A percentile compares a stretch with the other conserved stretches of the same genome.
These are phyloP conservation scores for Coprinellus aureogranulatus DNA, from an alignment of 768 basidiomycete species.

Conservation along the genomic window DNA sequence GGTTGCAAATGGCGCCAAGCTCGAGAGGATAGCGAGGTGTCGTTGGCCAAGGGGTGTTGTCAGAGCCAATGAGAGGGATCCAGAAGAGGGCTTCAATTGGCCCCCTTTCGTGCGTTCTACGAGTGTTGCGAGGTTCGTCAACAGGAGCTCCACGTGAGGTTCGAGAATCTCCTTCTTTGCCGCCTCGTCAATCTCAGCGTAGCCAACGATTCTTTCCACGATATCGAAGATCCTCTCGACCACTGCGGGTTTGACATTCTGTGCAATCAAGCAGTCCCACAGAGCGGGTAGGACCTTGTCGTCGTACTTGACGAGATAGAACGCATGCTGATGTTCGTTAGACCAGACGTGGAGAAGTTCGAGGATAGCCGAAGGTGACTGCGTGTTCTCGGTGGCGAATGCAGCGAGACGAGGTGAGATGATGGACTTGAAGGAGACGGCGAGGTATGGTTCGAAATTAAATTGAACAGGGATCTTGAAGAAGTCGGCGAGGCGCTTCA, in stretches of 20 bases:
- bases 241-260: conserved; percentile 85
- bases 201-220: conserved; percentile 63
- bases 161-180: conserved; percentile 56
- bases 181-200: conserved; percentile 48
- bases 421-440: conserved; percentile 61
- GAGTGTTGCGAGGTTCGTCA: conserved; percentile 67
- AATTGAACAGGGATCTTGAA: conserved; percentile 73
- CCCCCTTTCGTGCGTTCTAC: conserved; percentile 57
- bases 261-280: conserved; percentile 76
- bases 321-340: conserved; percentile 49
- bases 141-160: conserved; percentile 68
- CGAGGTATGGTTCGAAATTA: conserved; percentile 72
- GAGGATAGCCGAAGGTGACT: conserved; percentile 84
- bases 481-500: conserved; percentile 87
- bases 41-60: conserved; percentile 72
- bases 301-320: conserved; percentile 71
- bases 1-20: conserved; percentile 70
- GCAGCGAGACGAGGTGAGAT: conserved; percentile 78
- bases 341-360: conserved; percentile 86
- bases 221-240: conserved; percentile 82
- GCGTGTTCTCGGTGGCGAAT: conserved; percentile 84
- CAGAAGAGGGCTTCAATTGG: neutral
- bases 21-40: conserved; percentile 78
- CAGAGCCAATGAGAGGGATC: conserved; percentile 24
- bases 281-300: conserved; percentile 67